Base-by-base conservation (phyloP, 805 yeast genomes). In the Lipomyces sp. region DNA sequence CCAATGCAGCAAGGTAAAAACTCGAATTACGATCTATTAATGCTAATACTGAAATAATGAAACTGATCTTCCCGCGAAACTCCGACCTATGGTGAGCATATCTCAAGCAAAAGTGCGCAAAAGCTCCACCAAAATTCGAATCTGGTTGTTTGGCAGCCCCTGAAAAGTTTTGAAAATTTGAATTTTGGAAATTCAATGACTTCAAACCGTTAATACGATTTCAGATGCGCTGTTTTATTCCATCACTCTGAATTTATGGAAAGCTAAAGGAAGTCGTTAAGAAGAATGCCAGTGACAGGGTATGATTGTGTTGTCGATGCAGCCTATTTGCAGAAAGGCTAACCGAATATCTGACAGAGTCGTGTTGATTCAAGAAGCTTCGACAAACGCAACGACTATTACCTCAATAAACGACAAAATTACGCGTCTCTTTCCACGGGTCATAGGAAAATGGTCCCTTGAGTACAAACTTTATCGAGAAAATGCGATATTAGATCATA, bases 321-420 rank as follows among this genome's bases (percentile, higher is more conserved):
- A 18, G 29, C 58, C 13, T 15, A 4, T 32, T 57, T n/a, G 59
- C n/a, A 42, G 59, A 3, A 34, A 11, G 45, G 6, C 59, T 56
- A 33, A 57, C 7, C 4, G 48, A 42, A 42, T 15, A 15, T 15
- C 30, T 10, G 37, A 45, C 58, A 67, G 71, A 6, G 39, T 67
- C 3, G 53, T 42, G n/a, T 48, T 67, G 24, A 29, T 67, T 13
- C 69, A 67, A 29, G 63, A 60, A 32, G 62, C 65, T 4, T 50
- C 62, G 10, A 62, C 57, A 4, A 67, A 34, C 10, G 71, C 70
- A 29, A 71, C 80, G 15, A 83, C 89, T 4, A 88, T 90, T 39
- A 80, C 90, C 0, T 83, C 84, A 55, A 85, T 89, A 72, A 92
- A 89, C 74, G 96, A 90, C 75, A 83, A 84, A 64, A 82, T 90